Evolutionary conservation across 257 asterid species (phyloP).

Genomic region (Solanum chilense): DNA sequence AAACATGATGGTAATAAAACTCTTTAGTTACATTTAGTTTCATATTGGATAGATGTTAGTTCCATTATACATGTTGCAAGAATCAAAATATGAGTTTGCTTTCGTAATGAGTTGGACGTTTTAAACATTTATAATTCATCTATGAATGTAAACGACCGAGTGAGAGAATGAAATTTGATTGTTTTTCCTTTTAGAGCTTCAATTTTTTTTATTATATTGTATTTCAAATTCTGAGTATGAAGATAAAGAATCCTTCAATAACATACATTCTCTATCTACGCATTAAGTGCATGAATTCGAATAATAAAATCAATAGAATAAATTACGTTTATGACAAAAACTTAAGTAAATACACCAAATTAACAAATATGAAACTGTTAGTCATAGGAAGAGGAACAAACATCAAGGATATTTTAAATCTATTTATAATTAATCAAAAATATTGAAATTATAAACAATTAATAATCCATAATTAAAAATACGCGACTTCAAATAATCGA

Average conservation of each 20-base stretch:
- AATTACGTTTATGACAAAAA: not conserved
- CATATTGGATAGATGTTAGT: not conserved
- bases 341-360: not conserved
- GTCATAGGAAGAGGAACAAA: not conserved
- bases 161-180: not conserved
- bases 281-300: not conserved
- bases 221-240: not conserved
- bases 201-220: not conserved
- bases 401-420: not conserved
- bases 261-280: not conserved
- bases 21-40: not conserved
- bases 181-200: not conserved
- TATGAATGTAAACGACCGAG: not conserved
- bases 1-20: not conserved
- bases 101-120: not conserved
- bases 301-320: not conserved
- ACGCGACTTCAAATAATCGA: not conserved
- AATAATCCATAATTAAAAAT: not conserved
- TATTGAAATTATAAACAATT: not conserved
- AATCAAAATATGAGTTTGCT: not conserved
- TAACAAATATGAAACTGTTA: not conserved
- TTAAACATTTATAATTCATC: not conserved
- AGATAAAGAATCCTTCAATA: not conserved
- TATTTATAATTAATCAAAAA: not conserved
- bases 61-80: not conserved